Evolutionary conservation across 1,284 basidiomycete genomes (phyloP).

Genomic region (Ceratobasidium sp.): DNA sequence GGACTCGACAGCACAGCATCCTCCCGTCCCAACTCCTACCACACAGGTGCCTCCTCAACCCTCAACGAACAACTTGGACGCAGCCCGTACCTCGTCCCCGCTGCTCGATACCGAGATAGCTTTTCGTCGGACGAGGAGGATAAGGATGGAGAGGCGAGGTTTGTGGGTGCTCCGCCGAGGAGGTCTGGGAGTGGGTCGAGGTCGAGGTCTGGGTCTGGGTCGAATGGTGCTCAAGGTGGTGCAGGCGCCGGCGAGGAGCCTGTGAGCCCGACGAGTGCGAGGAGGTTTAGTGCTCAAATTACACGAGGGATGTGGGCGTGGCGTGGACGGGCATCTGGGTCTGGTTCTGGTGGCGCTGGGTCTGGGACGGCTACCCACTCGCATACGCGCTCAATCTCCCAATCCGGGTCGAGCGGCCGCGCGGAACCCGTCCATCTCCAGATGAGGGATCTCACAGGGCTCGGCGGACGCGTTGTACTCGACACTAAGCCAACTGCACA

Average conservation of each 20-base stretch:
- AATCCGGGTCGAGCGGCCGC: background rate
- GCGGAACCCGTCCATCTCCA: constrained; percentile 4
- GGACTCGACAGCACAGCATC: constrained; percentile 26
- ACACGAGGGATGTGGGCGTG: constrained; percentile 14
- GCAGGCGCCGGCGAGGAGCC: background rate
- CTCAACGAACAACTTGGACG: background rate
- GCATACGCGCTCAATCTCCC: background rate
- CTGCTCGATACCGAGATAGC: constrained; percentile 23
- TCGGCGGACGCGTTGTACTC: background rate
- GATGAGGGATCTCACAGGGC: constrained; percentile 8
- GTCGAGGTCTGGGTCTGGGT: too few relatives aligned
- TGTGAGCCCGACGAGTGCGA: background rate
- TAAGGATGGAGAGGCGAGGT: background rate
- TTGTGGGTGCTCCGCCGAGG: too few relatives aligned
- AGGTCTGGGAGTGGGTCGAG: too few relatives aligned
- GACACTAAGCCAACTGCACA: background rate
- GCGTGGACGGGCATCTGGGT: constrained; percentile 22
- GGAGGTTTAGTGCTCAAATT: constrained; percentile 11
- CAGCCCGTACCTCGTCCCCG: constrained; percentile 38
- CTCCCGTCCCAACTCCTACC: background rate
- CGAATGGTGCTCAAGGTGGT: too few relatives aligned
- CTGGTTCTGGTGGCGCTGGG: constrained; percentile 14
- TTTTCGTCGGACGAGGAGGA: constrained; percentile 24
- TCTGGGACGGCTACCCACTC: background rate
- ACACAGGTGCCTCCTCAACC: background rate